Evolutionary conservation across 257 asterid species (phyloP), one percentile per base, ranked within the genome.

Genomic region (Handroanthus guayacan): DNA sequence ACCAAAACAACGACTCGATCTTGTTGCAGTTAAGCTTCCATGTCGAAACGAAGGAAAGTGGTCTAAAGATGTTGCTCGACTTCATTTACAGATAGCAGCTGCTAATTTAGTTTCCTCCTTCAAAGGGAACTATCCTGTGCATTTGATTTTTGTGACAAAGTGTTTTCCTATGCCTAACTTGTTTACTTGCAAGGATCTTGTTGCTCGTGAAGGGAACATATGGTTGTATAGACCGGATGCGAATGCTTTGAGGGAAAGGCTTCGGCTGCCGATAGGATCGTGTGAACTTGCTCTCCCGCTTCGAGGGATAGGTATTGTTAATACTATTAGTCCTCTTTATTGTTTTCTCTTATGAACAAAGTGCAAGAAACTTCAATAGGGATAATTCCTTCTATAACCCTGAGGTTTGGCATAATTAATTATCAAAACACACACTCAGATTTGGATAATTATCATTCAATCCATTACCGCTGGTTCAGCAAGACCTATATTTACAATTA

Each of bases 281-380:
- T 93, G 97, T 67, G 94, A 93, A 56, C 97, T 93, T 39, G 88
- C 96, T 0, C 91, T 93, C 48, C 95, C 95, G 0, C 88, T 86
- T 62, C 91, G 87, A 56, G 80, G 81, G 58, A 81, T 72, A 81
- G 95, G 97, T 91, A 57, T 62, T 25, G 0, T 25, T 1, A 25
- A 25, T 25, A 25, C 31, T 25, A 25, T 25, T 25, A 25, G 31
- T 25, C 31, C 31, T 25, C 31, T 25, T 25, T 25, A 25, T 25
- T 25, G 31, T 25, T 25, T 25, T 25, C 31, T 25, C 31, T 25
- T 25, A 25, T 25, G 31, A 25, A 1, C 31, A 25, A 25, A 1
- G 1, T 25, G 31, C 31, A 25, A 25, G 31, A 25, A 25, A 0
- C 31, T 25, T 25, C 31, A 0, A 25, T 0, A 25, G 31, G 1